phyloP scores from a whole-genome alignment of 305 asterid species.

The Fraxinus latifolia region DNA sequence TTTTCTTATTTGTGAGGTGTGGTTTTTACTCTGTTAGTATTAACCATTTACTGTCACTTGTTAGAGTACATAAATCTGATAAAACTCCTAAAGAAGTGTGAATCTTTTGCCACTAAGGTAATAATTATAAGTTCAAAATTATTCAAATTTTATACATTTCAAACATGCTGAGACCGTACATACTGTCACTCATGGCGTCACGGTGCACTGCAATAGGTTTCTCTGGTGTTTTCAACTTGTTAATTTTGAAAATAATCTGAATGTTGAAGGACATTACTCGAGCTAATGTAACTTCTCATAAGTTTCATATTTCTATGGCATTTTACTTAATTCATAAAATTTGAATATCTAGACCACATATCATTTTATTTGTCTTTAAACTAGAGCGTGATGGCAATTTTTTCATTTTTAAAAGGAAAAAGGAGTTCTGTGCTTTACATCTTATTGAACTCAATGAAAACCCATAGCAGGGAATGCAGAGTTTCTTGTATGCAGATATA shows the following conservation, averaged over 20 bases:
- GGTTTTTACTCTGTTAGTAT: neutral
- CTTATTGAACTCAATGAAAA: slow-evolving; percentile 1
- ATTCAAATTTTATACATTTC: neutral
- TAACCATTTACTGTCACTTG: neutral
- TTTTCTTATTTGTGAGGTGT: neutral
- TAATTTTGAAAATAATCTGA: neutral
- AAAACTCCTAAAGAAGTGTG: neutral
- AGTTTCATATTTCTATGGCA: neutral
- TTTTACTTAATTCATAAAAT: neutral
- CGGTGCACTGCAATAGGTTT: neutral
- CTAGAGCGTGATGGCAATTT: neutral
- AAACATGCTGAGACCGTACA: neutral
- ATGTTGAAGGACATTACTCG: neutral
- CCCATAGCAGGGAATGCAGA: neutral
- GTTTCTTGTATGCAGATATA: neutral
- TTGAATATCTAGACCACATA: neutral
- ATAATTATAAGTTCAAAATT: neutral
- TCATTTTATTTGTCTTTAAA: neutral
- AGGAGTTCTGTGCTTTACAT: neutral
- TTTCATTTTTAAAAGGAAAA: neutral
- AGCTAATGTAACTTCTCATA: neutral
- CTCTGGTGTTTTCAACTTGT: neutral
- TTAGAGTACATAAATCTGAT: neutral
- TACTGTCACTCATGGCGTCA: neutral
- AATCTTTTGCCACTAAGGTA: neutral